Percentiles rank a stretch among this genome's conserved stretches.
phyloP scores from a whole-genome alignment of 2,329 filamentous ascomycete genomes.

The Leptosphaerulina australis region DNA sequence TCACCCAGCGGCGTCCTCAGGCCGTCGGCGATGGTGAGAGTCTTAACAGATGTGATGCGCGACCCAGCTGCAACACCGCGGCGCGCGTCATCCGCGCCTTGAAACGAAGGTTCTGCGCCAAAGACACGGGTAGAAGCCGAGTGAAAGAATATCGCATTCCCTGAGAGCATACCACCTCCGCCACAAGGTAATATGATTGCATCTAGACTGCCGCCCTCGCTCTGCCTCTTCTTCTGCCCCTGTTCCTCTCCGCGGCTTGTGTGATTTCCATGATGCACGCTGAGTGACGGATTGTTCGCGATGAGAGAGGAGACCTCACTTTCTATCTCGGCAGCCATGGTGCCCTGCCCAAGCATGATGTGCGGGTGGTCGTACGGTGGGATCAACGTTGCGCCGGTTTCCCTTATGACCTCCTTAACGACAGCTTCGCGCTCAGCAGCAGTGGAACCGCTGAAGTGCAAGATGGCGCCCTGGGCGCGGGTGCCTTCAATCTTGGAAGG shows the following conservation, averaged over 20 bases:
- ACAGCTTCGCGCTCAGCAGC: conserved; percentile 80
- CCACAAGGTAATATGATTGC: conserved; percentile 79
- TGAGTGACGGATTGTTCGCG: conserved; percentile 20
- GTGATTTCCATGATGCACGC: conserved; percentile 14
- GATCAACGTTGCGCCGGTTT: conserved; percentile 78
- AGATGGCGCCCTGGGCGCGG: conserved; percentile 72
- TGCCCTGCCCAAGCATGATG: conserved; percentile 93
- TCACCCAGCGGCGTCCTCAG: conserved; percentile 80
- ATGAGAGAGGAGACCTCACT: conserved; percentile 69
- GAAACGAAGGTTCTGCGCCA: conserved; percentile 80
- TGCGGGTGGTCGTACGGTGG: conserved; percentile 93
- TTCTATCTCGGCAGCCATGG: conserved; percentile 80
- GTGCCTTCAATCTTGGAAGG: conserved; percentile 89
- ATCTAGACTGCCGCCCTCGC: conserved; percentile 41
- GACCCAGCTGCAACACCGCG: conserved; percentile 69
- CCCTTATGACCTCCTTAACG: conserved; percentile 68
- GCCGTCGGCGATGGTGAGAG: conserved; percentile 86
- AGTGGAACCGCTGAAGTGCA: conserved; percentile 84
- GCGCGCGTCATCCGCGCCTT: conserved; percentile 83
- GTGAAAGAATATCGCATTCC: conserved; percentile 76
- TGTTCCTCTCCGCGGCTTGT: too few relatives aligned
- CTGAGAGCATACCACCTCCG: conserved; percentile 86
- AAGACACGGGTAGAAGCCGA: conserved; percentile 78
- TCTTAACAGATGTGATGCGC: conserved; percentile 71
- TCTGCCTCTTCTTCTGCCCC: conserved; percentile 16